A percentile compares a stretch with the other conserved stretches of the same genome.
Conservation (phyloP, 352 stramenopile species). For the Phytophthora aleatoria region DNA sequence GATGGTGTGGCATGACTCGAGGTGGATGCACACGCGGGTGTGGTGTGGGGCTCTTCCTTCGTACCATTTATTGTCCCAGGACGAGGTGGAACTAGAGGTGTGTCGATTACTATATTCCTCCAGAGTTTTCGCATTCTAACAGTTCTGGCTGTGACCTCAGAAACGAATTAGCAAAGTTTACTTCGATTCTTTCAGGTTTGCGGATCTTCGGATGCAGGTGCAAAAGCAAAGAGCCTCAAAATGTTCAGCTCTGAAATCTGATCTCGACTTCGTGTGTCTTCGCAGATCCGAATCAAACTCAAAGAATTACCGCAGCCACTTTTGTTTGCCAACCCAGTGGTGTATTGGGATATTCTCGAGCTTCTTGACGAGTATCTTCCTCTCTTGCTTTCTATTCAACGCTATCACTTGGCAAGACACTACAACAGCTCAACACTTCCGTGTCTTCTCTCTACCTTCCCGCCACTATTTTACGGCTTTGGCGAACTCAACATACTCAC, state of each 20-base stretch:
- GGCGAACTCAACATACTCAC: conserved; percentile 34
- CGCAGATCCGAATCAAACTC: conserved; percentile 56
- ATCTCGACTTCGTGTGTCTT: not conserved
- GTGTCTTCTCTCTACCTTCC: conserved; percentile 30
- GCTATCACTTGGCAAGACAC: conserved; percentile 23
- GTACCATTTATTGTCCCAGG: conserved; percentile 39
- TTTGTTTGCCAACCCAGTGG: not conserved
- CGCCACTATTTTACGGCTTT: conserved; percentile 57
- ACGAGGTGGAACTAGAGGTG: conserved; percentile 42
- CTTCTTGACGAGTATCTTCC: conserved; percentile 49
- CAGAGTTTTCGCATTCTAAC: not conserved
- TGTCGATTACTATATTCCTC: not conserved
- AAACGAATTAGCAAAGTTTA: conserved; percentile 40
- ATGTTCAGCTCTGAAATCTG: not conserved
- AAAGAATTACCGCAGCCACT: conserved; percentile 46
- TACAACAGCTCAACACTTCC: not conserved
- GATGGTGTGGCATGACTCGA: not conserved
- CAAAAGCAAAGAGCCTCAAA: not conserved
- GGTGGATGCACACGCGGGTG: conserved; percentile 43
- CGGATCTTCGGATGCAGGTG: conserved; percentile 47
- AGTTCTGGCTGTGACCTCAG: conserved; percentile 10
- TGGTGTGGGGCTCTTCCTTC: conserved; percentile 56
- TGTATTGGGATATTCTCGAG: conserved; percentile 37
- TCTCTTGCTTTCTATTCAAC: conserved; percentile 47
- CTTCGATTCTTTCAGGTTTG: conserved; percentile 44